phyloP scores from a whole-genome alignment of 495 filamentous ascomycete species.

The Talaromyces liani region DNA sequence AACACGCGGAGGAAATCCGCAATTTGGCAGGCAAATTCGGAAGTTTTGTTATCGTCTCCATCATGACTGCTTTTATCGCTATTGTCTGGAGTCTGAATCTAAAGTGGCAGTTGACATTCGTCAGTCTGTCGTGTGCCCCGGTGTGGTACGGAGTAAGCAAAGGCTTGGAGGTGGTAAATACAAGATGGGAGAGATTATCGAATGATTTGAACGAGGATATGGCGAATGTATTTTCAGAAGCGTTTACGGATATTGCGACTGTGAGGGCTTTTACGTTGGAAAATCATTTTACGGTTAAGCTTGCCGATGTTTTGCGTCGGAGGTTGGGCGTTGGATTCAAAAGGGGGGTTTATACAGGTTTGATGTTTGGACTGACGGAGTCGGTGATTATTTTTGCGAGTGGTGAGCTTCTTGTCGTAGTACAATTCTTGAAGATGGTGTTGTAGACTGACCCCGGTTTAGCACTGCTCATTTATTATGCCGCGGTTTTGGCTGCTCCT shows the following conservation, averaged over 20 bases:
- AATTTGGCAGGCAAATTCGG: slow-evolving; percentile 74
- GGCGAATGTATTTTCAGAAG: slow-evolving; percentile 62
- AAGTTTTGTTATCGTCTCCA: slow-evolving; percentile 56
- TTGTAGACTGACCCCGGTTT: not conserved
- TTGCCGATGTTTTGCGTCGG: slow-evolving; percentile 38
- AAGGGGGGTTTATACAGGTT: slow-evolving; percentile 55
- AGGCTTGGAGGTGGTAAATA: slow-evolving; percentile 52
- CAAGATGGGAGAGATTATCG: slow-evolving; percentile 61
- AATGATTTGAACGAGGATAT: slow-evolving; percentile 51
- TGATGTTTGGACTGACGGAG: slow-evolving; percentile 71
- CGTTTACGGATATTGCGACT: slow-evolving; percentile 73
- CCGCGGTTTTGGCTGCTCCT: slow-evolving; percentile 51
- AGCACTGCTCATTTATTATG: slow-evolving; percentile 83
- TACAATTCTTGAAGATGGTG: too few relatives aligned
- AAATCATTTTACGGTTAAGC: slow-evolving; percentile 61
- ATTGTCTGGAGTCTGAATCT: slow-evolving; percentile 66
- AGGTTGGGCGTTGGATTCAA: slow-evolving; percentile 50
- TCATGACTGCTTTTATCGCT: slow-evolving; percentile 56
- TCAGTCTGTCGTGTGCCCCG: slow-evolving; percentile 62
- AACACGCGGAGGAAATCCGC: slow-evolving; percentile 81
- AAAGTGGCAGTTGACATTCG: slow-evolving; percentile 77
- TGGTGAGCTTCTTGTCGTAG: slow-evolving; percentile 23
- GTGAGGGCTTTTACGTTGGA: slow-evolving; percentile 76
- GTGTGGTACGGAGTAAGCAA: slow-evolving; percentile 58
- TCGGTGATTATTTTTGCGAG: slow-evolving; percentile 61